These are phyloP conservation scores for Debaryomyces coudertii DNA, from an alignment of 1,139 yeast species.

Conservation along the genomic window DNA sequence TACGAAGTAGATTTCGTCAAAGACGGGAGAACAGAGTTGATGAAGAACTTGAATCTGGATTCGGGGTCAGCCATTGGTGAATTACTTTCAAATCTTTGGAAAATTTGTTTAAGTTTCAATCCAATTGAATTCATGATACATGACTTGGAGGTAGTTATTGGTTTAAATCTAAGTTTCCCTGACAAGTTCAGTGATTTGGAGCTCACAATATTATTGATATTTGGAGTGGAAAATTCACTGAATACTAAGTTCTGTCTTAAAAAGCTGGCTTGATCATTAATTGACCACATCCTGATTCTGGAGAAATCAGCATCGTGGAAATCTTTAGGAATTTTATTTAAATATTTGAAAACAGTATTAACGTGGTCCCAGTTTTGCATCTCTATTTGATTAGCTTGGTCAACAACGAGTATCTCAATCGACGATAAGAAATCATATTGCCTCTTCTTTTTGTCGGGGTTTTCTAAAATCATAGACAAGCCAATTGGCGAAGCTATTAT, in stretches of 20 bases:
- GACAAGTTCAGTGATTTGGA: slow-evolving; percentile 62
- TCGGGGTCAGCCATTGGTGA: slow-evolving; percentile 74
- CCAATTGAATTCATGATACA: slow-evolving; percentile 56
- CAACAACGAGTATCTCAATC: slow-evolving; percentile 78
- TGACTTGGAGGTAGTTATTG: slow-evolving; percentile 34
- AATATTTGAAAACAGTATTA: slow-evolving; percentile 64
- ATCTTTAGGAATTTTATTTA: slow-evolving; percentile 75
- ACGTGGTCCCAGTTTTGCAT: slow-evolving; percentile 96
- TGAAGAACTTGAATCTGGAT: slow-evolving; percentile 76
- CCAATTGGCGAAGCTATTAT: slow-evolving; percentile 94
- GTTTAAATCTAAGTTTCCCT: slow-evolving; percentile 65
- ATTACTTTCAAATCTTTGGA: slow-evolving; percentile 64
- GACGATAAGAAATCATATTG: slow-evolving; percentile 80
- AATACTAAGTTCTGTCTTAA: slow-evolving; percentile 81
- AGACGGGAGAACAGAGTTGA: slow-evolving; percentile 72
- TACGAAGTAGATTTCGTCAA: slow-evolving; percentile 58
- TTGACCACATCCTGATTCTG: slow-evolving; percentile 88
- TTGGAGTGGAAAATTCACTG: slow-evolving; percentile 78
- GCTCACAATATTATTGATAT: slow-evolving; percentile 66
- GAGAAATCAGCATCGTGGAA: slow-evolving; percentile 89
- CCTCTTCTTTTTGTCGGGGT: slow-evolving; percentile 60
- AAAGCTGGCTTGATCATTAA: slow-evolving; percentile 76
- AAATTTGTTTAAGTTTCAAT: slow-evolving; percentile 69
- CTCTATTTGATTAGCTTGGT: slow-evolving; percentile 82
- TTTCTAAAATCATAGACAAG: slow-evolving; percentile 74